These are phyloP conservation scores for Rosa persica DNA, from an alignment of 306 rosid genomes.

Conservation along the genomic window DNA sequence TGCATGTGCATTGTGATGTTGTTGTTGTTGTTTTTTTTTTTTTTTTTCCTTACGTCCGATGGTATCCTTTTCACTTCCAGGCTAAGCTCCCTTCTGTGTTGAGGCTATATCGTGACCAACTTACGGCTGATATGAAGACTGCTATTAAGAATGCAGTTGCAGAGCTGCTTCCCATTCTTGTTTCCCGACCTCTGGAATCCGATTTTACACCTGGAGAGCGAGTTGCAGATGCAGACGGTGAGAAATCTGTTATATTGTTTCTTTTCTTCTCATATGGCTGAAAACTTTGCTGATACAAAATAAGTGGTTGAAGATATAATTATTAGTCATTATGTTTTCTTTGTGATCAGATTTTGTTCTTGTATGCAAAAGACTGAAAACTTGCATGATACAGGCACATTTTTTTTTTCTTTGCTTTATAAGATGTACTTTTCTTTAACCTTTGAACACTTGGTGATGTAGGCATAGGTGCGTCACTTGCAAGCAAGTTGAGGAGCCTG, in stretches of 20 bases:
- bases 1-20: neutral
- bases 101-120: slow-evolving; percentile 90
- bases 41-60: neutral
- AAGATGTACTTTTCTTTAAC: slow-evolving; percentile 17
- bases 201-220: slow-evolving; percentile 83
- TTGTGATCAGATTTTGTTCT: neutral
- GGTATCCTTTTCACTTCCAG: slow-evolving; percentile 43
- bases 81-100: slow-evolving; percentile 94
- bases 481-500: slow-evolving; percentile 93
- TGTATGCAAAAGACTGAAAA: neutral
- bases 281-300: neutral
- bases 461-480: slow-evolving; percentile 98
- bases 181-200: slow-evolving; percentile 66
- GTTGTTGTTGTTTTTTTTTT: neutral
- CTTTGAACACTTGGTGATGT: slow-evolving; percentile 28
- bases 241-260: slow-evolving; percentile 41
- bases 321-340: neutral
- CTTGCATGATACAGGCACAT: neutral
- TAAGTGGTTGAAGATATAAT: neutral
- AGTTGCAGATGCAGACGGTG: slow-evolving; percentile 80
- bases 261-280: slow-evolving; percentile 9
- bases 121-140: slow-evolving; percentile 93
- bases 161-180: slow-evolving; percentile 88
- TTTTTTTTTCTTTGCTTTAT: slow-evolving; percentile 17
- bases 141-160: slow-evolving; percentile 94